Conservation (phyloP, 345 rosid species). For the Geranium rotundifolium region DNA sequence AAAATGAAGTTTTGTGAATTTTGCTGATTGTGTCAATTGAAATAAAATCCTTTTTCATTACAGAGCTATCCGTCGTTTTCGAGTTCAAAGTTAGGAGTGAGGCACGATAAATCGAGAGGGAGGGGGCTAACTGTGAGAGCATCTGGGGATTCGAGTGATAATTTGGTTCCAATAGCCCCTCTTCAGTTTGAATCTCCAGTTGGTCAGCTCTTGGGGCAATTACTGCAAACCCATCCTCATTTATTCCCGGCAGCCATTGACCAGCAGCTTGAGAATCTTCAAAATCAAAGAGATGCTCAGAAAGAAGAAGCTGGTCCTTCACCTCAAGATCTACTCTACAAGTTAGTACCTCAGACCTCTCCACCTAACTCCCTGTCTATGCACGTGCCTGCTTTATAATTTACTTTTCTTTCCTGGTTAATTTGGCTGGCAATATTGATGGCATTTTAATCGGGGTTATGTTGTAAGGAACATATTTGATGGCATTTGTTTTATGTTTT, state of each 20-base stretch:
- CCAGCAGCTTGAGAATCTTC: slow-evolving; percentile 80
- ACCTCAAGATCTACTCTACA: slow-evolving; percentile 50
- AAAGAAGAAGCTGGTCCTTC: slow-evolving; percentile 24
- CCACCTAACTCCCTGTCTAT: neutral
- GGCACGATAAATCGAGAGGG: slow-evolving; percentile 24
- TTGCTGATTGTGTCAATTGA: neutral
- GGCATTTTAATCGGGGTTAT: neutral
- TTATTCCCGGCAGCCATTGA: slow-evolving; percentile 69
- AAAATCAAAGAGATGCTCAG: slow-evolving; percentile 38
- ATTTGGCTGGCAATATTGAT: neutral
- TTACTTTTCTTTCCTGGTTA: neutral
- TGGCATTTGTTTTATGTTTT: neutral
- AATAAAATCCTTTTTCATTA: slow-evolving; percentile 10
- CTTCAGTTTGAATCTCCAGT: slow-evolving; percentile 67
- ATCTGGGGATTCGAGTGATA: slow-evolving; percentile 31
- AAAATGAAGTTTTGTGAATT: neutral
- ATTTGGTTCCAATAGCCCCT: slow-evolving; percentile 55
- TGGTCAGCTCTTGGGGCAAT: slow-evolving; percentile 71
- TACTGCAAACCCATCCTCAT: slow-evolving; percentile 81
- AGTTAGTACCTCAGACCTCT: slow-evolving; percentile 32
- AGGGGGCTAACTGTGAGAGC: slow-evolving; percentile 51
- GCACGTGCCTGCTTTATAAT: neutral
- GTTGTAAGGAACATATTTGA: neutral
- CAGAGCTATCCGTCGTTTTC: slow-evolving; percentile 46
- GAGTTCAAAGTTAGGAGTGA: slow-evolving; percentile 35